Conservation (phyloP, 2,329 filamentous ascomycete species). For the Beauveria sp. region DNA sequence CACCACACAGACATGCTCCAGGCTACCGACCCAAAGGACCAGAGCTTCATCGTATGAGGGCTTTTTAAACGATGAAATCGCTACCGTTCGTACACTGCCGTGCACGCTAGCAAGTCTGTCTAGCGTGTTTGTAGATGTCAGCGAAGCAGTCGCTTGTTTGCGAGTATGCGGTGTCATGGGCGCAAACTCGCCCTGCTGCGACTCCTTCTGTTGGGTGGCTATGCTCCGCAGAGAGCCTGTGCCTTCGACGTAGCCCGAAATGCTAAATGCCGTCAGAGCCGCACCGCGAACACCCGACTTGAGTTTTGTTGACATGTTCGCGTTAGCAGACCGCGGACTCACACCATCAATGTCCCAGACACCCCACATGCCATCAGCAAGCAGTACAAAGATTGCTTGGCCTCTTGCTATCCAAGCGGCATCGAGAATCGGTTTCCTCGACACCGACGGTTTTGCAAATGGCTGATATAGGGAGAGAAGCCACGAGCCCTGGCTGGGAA, state of each 20-base stretch:
- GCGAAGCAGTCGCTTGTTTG: slow-evolving; percentile 41
- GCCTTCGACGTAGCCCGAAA: slow-evolving; percentile 53
- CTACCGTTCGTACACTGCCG: slow-evolving; percentile 45
- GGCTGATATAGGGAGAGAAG: slow-evolving; percentile 54
- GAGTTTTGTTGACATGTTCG: slow-evolving; percentile 41
- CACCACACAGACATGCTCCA: slow-evolving; percentile 50
- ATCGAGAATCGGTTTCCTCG: slow-evolving; percentile 54
- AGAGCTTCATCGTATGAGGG: slow-evolving; percentile 45
- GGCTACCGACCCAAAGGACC: slow-evolving; percentile 48
- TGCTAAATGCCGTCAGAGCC: slow-evolving; percentile 49
- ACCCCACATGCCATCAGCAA: slow-evolving; percentile 60
- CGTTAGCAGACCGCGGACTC: slow-evolving; percentile 35
- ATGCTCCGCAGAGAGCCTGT: slow-evolving; percentile 45
- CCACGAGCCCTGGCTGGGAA: slow-evolving; percentile 55
- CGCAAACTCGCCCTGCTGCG: slow-evolving; percentile 44
- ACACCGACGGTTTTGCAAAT: slow-evolving; percentile 40
- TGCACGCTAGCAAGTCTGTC: slow-evolving; percentile 45
- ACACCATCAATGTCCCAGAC: slow-evolving; percentile 59
- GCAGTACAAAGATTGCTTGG: slow-evolving; percentile 48
- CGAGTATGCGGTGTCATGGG: slow-evolving; percentile 58
- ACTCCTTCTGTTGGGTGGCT: slow-evolving; percentile 26
- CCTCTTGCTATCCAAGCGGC: slow-evolving; percentile 56
- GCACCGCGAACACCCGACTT: slow-evolving; percentile 48
- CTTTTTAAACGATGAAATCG: slow-evolving; percentile 35
- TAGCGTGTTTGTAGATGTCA: slow-evolving; percentile 34